Evolutionary conservation across 140 eudicot species (phyloP).

Genomic region (Flaveria floridana): DNA sequence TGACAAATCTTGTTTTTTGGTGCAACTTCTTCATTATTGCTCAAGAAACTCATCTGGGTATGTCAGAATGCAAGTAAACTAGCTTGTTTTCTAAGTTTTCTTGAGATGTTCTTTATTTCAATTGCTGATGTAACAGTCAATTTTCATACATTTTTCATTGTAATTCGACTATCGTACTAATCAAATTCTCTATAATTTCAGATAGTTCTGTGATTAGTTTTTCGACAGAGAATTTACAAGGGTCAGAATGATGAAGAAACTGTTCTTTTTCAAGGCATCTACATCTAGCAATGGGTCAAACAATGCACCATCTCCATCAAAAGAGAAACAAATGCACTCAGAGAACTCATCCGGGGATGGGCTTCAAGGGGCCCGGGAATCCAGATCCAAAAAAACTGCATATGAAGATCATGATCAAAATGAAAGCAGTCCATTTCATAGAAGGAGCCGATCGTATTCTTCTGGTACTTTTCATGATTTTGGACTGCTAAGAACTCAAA

Average conservation of each 20-base stretch:
- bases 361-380: slow-evolving; percentile 31
- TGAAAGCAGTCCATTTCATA: slow-evolving; percentile 49
- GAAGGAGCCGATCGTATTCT: slow-evolving; percentile 76
- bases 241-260: slow-evolving; percentile 63
- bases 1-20: not conserved
- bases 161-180: slow-evolving; percentile 4
- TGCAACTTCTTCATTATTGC: no score
- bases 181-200: slow-evolving; percentile 30
- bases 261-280: slow-evolving; percentile 72
- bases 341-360: slow-evolving; percentile 48
- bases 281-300: slow-evolving; percentile 43
- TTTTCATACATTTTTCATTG: slow-evolving; percentile 21
- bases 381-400: slow-evolving; percentile 44
- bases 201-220: slow-evolving; percentile 26
- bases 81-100: slow-evolving; percentile 10
- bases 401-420: slow-evolving; percentile 41
- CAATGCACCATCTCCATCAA: slow-evolving; percentile 41
- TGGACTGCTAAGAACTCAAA: slow-evolving; percentile 45
- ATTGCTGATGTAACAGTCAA: slow-evolving; percentile 8
- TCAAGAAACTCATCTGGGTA: no score
- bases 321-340: slow-evolving; percentile 45
- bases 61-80: no score
- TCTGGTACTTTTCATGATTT: slow-evolving; percentile 51
- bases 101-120: slow-evolving; percentile 19
- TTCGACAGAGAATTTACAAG: slow-evolving; percentile 22